Evolutionary conservation across 2,329 filamentous ascomycete species (phyloP).

Genomic region (Sarocladium strictum): DNA sequence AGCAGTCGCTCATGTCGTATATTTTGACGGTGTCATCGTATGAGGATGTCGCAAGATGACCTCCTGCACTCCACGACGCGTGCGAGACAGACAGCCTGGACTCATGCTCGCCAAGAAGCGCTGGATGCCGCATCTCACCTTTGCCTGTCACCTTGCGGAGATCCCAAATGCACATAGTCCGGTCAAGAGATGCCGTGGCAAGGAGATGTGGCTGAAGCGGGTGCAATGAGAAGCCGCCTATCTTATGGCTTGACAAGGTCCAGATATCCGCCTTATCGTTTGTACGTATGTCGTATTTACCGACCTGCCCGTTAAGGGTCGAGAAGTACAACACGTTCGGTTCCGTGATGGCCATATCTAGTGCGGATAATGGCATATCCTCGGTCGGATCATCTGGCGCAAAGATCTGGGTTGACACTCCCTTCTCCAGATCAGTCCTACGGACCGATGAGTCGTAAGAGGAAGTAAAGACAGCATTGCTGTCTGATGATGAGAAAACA

Average conservation of each 20-base stretch:
- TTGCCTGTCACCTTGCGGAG: conserved; percentile 69
- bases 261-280: conserved; percentile 55
- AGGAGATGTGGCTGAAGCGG: conserved; percentile 75
- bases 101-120: conserved; percentile 72
- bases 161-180: conserved; percentile 90
- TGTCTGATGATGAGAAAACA: conserved; percentile 66
- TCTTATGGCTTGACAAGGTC: conserved; percentile 83
- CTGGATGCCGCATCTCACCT: conserved; percentile 54
- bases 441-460: conserved; percentile 94
- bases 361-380: conserved; percentile 74
- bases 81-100: conserved; percentile 85
- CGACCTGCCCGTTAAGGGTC: conserved; percentile 74
- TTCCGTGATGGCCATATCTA: conserved; percentile 70
- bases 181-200: conserved; percentile 84
- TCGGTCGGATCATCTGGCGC: conserved; percentile 63
- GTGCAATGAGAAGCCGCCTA: conserved; percentile 85
- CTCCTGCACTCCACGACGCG: conserved; percentile 79
- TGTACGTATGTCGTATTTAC: conserved; percentile 71
- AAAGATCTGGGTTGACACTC: conserved; percentile 74
- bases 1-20: conserved; percentile 65
- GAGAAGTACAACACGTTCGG: conserved; percentile 79
- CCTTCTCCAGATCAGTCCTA: conserved; percentile 76
- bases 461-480: conserved; percentile 71
- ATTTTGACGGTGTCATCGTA: conserved; percentile 97
- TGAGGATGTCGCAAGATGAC: conserved; percentile 82